Conservation (phyloP, 2,329 filamentous ascomycete genomes). For the Aurifilum marmelostoma region DNA sequence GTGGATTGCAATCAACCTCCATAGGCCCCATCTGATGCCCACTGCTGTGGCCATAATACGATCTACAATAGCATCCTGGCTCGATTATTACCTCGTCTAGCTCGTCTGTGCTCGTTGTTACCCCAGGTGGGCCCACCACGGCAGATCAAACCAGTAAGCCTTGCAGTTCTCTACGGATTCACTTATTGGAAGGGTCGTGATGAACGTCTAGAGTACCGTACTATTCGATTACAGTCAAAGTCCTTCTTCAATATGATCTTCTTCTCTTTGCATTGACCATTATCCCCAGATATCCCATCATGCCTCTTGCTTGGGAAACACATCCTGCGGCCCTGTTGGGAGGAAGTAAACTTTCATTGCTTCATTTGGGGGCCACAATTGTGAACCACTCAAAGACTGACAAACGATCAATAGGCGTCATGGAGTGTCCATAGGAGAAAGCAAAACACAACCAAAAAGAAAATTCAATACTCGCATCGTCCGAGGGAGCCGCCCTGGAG, state of each 20-base stretch:
- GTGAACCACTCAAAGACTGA: no score
- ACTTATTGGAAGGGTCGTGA: not conserved
- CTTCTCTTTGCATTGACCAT: no score
- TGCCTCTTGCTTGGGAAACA: not conserved
- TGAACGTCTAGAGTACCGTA: not conserved
- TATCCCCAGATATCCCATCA: not conserved
- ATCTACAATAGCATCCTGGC: not conserved
- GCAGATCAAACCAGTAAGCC: not conserved
- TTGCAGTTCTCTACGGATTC: not conserved
- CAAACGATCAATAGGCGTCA: not conserved
- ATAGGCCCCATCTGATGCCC: constrained; percentile 2
- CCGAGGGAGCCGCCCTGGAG: not conserved
- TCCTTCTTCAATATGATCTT: not conserved
- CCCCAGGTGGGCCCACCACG: not conserved
- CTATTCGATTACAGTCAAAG: no score
- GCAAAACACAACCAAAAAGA: no score
- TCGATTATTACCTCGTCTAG: not conserved
- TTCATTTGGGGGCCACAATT: not conserved
- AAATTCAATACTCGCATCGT: no score
- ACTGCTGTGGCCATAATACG: not conserved
- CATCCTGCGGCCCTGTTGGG: no score
- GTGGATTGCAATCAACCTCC: not conserved
- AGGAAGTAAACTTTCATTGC: no score
- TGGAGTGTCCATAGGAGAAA: not conserved
- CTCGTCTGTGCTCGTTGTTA: no score